Evolutionary conservation across 768 basidiomycete genomes (phyloP).

Genomic region (Pulveroboletus sp.): DNA sequence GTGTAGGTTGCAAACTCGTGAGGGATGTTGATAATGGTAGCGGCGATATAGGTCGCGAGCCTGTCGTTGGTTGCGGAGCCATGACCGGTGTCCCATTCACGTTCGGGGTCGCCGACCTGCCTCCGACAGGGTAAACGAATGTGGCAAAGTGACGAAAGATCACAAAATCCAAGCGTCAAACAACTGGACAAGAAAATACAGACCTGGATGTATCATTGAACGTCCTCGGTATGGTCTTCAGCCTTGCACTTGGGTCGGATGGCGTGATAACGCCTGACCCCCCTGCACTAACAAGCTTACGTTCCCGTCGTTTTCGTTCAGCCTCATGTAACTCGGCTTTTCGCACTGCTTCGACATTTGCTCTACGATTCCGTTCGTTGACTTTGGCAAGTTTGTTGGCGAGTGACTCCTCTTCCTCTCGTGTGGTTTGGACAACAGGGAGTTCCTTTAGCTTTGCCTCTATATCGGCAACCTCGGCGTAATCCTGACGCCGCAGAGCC

Average conservation of each 20-base stretch:
- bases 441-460: constrained; percentile 62
- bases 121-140: constrained; percentile 6
- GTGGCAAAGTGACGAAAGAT: constrained; percentile 14
- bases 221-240: constrained; percentile 60
- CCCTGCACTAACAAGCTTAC: constrained; percentile 48
- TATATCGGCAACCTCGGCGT: constrained; percentile 53
- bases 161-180: constrained; percentile 18
- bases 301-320: constrained; percentile 67
- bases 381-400: constrained; percentile 64
- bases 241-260: constrained; percentile 60
- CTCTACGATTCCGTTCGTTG: constrained; percentile 86
- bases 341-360: constrained; percentile 76
- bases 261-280: constrained; percentile 39
- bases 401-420: constrained; percentile 31
- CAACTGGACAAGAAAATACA: constrained; percentile 17
- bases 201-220: constrained; percentile 63
- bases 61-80: constrained; percentile 25
- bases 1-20: constrained; percentile 23
- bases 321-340: constrained; percentile 67
- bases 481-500: constrained; percentile 72
- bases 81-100: constrained; percentile 44
- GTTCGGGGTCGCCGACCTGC: constrained; percentile 43
- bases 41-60: constrained; percentile 37
- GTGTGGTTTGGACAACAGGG: constrained; percentile 15
- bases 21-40: constrained; percentile 24